Evolutionary conservation across 768 basidiomycete genomes (phyloP), one percentile per base, ranked within the genome.

Genomic region (Trametes cingulata): DNA sequence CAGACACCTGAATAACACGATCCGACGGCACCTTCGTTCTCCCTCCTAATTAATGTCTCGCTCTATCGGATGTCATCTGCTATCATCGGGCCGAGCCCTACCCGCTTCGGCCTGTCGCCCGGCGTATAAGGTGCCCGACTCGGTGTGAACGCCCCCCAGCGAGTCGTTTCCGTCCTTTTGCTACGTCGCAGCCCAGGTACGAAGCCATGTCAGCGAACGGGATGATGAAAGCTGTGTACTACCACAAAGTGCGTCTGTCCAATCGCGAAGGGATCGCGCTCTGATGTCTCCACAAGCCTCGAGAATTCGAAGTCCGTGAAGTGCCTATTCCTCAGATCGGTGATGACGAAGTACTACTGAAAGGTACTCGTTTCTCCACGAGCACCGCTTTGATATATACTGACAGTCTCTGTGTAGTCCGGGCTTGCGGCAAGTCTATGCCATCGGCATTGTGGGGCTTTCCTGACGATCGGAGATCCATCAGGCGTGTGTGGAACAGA

Each of bases 301-400:
- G 77, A 66, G 72, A 89, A 50, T 91, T 91, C 65, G 82, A 83
- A 56, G 78, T 91, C 58, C 85, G 78, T 65, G 74, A 84, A 39
- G 87, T 91, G 8, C 85, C 87, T 5, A 82, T 90, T 56, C 90
- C 90, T 7, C 60, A 80, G 58, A 77, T 83, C 60, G 80, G 80
- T 35, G 86, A 88, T 62, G 82, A 89, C 53, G 90, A 92, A 25
- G 82, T 91, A 49, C 79, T 91, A 52, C 76, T 92, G 65, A 90
- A 92, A 80, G 88, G 87, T 85, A 50, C 22, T 47, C 2, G 19
- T 20, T 33, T 22, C 35, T 15, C 19, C 17, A 33, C 10, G 5
- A n/a, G 17, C 22, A 10, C 22, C 5, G 12, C 36, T 10, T 27
- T 19, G 7, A 36, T 24, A 9, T 33, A 19, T 6, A 53, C 19